Conservation (phyloP, 768 basidiomycete species). For the Russula emetica region DNA sequence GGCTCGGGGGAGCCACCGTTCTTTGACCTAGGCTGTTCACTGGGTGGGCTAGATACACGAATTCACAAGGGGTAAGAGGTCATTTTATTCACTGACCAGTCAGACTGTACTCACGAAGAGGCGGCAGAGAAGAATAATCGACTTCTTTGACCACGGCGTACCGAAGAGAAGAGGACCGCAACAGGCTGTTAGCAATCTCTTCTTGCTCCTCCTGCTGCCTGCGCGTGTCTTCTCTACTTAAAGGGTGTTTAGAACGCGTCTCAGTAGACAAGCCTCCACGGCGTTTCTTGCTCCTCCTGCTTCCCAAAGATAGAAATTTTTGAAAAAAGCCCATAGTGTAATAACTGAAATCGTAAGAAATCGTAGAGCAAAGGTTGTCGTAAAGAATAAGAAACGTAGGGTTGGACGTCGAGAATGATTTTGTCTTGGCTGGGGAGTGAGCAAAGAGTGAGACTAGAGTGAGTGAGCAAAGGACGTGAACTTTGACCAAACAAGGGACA, state of each 20-base stretch:
- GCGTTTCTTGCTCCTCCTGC: constrained; percentile 53
- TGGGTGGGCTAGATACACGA: constrained; percentile 44
- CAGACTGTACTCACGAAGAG: constrained; percentile 55
- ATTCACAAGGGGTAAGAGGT: constrained; percentile 4
- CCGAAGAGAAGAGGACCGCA: constrained; percentile 71
- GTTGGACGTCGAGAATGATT: not conserved
- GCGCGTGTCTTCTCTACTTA: constrained; percentile 13
- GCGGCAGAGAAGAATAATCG: constrained; percentile 56
- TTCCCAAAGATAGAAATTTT: constrained; percentile 63
- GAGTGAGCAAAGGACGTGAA: constrained; percentile 13
- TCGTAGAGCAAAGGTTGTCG: constrained; percentile 13
- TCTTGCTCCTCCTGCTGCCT: constrained; percentile 50
- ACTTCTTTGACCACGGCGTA: constrained; percentile 53
- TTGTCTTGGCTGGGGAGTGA: too few species aligned
- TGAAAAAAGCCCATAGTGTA: constrained; percentile 62
- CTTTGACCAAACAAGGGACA: constrained; percentile 20
- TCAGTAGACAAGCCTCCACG: constrained; percentile 18
- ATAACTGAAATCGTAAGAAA: constrained; percentile 12
- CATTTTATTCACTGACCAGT: not conserved
- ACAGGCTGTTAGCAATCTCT: constrained; percentile 44
- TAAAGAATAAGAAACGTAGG: not conserved
- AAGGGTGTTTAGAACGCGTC: constrained; percentile 2
- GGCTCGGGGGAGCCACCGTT: constrained; percentile 49
- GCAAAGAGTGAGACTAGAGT: too few species aligned
- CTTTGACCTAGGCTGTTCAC: constrained; percentile 53